Percentiles rank a stretch among this genome's conserved stretches.
phyloP scores from a whole-genome alignment of 1,139 yeast genomes.

The Chernovozyma sophiae-reginae region DNA sequence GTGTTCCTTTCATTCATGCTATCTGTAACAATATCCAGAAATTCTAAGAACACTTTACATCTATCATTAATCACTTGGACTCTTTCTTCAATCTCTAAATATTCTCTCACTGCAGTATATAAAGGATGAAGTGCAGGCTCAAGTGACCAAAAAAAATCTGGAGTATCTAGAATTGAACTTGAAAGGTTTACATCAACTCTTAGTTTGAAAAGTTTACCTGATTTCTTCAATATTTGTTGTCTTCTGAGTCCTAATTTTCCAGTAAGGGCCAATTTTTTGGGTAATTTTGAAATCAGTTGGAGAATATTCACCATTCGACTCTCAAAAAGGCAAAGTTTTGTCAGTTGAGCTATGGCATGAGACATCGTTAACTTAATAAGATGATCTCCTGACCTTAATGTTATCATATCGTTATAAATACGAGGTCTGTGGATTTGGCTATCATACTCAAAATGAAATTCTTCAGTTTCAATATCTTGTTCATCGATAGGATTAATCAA shows the following conservation, averaged over 20 bases:
- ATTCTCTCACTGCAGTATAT: constrained; percentile 85
- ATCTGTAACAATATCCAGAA: constrained; percentile 88
- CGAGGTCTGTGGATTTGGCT: constrained; percentile 78
- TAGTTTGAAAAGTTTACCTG: constrained; percentile 84
- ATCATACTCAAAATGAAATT: constrained; percentile 89
- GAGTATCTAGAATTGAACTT: constrained; percentile 88
- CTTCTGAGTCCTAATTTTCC: constrained; percentile 79
- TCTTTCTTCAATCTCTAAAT: constrained; percentile 89
- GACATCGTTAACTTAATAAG: constrained; percentile 88
- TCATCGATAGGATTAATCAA: constrained; percentile 77
- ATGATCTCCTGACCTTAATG: constrained; percentile 87
- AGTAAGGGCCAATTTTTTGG: constrained; percentile 83
- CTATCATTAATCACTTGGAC: constrained; percentile 91
- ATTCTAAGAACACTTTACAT: constrained; percentile 89
- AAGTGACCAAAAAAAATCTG: constrained; percentile 93
- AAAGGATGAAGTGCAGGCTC: constrained; percentile 95
- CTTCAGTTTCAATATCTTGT: constrained; percentile 91
- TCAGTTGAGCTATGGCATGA: constrained; percentile 95
- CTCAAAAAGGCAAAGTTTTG: constrained; percentile 86
- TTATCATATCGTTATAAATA: constrained; percentile 91
- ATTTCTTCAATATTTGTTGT: constrained; percentile 75
- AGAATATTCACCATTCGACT: constrained; percentile 83
- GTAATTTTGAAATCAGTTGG: constrained; percentile 81
- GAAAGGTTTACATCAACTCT: constrained; percentile 91
- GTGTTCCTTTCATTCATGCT: constrained; percentile 91